A percentile compares a stretch with the other conserved stretches of the same genome.
phyloP scores from a whole-genome alignment of 352 stramenopile genomes.

The Pythium aphanidermatum region DNA sequence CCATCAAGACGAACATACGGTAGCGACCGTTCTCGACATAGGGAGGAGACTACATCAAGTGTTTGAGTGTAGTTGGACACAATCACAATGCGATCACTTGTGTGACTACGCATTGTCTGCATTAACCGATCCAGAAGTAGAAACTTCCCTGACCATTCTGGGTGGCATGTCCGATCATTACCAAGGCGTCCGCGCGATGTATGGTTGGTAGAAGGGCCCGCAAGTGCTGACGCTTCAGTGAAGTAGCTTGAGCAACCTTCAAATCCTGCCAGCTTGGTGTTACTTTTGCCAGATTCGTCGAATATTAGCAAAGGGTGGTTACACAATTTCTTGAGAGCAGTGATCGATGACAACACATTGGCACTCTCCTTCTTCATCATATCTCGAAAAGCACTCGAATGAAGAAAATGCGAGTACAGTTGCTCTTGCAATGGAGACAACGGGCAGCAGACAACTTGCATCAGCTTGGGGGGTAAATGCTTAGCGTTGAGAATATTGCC shows the following conservation, averaged over 20 bases:
- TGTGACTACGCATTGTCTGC: slow-evolving; percentile 92
- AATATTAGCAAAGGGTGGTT: slow-evolving; percentile 96
- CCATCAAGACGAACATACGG: slow-evolving; percentile 89
- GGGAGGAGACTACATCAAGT: slow-evolving; percentile 73
- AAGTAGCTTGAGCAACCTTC: slow-evolving; percentile 71
- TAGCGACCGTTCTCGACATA: slow-evolving; percentile 75
- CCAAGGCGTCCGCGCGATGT: slow-evolving; percentile 22
- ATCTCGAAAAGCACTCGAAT: slow-evolving; percentile 93
- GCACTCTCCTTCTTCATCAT: slow-evolving; percentile 94
- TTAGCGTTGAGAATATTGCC: slow-evolving; percentile 99
- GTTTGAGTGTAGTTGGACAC: slow-evolving; percentile 98
- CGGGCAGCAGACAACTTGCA: slow-evolving; percentile 98
- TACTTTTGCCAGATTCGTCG: slow-evolving; percentile 75
- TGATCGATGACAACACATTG: slow-evolving; percentile 84
- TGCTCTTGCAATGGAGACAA: slow-evolving; percentile 94
- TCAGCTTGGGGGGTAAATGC: slow-evolving; percentile 97
- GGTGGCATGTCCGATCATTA: slow-evolving; percentile 63
- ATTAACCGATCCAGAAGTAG: slow-evolving; percentile 95
- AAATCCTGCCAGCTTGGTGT: slow-evolving; percentile 78
- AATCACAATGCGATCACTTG: slow-evolving; percentile 97
- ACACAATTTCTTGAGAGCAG: slow-evolving; percentile 95
- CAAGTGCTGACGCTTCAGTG: slow-evolving; percentile 21
- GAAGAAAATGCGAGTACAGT: slow-evolving; percentile 95
- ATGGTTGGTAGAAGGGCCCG: not conserved
- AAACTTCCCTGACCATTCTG: slow-evolving; percentile 88